Evolutionary conservation across 2,329 filamentous ascomycete genomes (phyloP).

Genomic region (Fusarium sororula): DNA sequence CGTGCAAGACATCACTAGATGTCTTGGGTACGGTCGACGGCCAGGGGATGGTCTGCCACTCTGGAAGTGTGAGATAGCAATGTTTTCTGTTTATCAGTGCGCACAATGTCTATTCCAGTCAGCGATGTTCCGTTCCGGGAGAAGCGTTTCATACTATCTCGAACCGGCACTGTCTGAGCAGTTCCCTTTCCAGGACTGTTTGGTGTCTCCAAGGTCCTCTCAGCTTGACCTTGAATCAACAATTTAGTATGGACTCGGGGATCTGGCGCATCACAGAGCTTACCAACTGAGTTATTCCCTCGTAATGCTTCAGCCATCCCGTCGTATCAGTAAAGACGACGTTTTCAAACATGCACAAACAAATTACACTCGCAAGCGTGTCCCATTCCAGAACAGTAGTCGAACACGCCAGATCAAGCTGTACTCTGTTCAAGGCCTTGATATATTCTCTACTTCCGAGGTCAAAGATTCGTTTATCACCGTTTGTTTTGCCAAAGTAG

Average conservation of each 20-base stretch:
- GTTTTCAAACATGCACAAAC: slow-evolving; percentile 15
- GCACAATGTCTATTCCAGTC: not conserved
- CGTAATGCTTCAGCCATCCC: slow-evolving; percentile 14
- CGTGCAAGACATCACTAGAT: slow-evolving; percentile 6
- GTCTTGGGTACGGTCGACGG: not conserved
- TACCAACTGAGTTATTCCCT: slow-evolving; percentile 10
- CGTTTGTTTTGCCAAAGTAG: slow-evolving; percentile 12
- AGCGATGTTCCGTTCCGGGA: not conserved
- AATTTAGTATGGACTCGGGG: not conserved
- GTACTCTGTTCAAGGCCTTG: not conserved
- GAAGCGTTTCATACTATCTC: slow-evolving; percentile 8
- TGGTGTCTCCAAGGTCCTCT: slow-evolving; percentile 9
- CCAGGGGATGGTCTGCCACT: slow-evolving; percentile 4
- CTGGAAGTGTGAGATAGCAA: slow-evolving; percentile 2
- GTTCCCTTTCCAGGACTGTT: not conserved
- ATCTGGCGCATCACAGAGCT: rapidly evolving
- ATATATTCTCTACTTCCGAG: not conserved
- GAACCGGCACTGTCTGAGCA: slow-evolving; percentile 12
- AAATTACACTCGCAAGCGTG: slow-evolving; percentile 16
- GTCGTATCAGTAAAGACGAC: slow-evolving; percentile 12
- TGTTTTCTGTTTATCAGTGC: not conserved
- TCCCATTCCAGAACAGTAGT: slow-evolving; percentile 3
- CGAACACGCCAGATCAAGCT: not conserved
- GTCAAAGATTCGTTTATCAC: not conserved
- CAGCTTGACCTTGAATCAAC: not conserved